Evolutionary conservation across 2,329 filamentous ascomycete species (phyloP), one percentile per base, ranked within the genome.

Genomic region (Elsinoe fawcettii): DNA sequence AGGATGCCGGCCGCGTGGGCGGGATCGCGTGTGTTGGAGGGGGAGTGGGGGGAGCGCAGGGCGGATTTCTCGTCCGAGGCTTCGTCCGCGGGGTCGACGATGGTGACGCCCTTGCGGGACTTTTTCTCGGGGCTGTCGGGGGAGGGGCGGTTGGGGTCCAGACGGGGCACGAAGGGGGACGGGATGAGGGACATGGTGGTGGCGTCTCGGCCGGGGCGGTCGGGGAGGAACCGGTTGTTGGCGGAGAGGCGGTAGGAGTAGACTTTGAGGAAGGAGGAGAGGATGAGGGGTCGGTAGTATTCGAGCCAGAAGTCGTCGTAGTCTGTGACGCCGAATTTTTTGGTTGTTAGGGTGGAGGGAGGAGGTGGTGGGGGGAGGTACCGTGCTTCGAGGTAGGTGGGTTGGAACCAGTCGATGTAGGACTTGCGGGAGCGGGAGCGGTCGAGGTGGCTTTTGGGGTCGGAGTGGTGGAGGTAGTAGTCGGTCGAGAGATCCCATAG

Each of bases 291-390:
- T 12, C 91, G 84, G 69, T 99, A 99, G 70, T 96, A 97, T 69
- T 99, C 93, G 6, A 93, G 77, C 93, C 93, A 99, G 71, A 96
- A 99, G 70, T 97, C 90, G 67, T 97, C 92, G 60, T 89, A 90
- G 59, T 80, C 83, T 2, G 78, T 74, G 2, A 87, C 72, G 12
- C 65, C 65, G 8, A 59, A 67, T 37, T 63, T 62, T 8, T 59
- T 57, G 12, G 41, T 60, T 27, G 22, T 18, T 11, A 34, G 25
- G 69, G 60, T 36, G 60, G 59, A 63, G n/a, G 49, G 49, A 20
- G 74, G 70, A 34, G 71, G 69, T 2, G 72, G 66, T 5, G 78
- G 77, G 3, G 84, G 83, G 43, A 87, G 72, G 11, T 73, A 74
- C 43, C 84, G 79, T 37, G 83, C 76, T 62, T 87, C 76, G 11